Conservation (phyloP, 805 yeast genomes). For the Hanseniaspora clermontiae region DNA sequence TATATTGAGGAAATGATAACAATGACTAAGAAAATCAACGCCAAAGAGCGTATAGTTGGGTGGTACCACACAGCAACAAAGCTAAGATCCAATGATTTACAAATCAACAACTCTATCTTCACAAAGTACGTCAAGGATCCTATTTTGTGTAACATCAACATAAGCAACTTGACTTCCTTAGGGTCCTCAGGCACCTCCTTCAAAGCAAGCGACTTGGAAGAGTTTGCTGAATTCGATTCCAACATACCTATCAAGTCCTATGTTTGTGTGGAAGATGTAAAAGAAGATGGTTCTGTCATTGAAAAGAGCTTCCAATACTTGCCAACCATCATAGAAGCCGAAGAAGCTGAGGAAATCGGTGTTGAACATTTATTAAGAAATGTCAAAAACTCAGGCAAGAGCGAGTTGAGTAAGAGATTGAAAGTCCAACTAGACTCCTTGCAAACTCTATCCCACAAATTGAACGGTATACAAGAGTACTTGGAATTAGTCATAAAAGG, state of each 20-base stretch:
- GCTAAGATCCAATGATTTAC: conserved; percentile 72
- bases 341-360: conserved; percentile 98
- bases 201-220: conserved; percentile 1
- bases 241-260: conserved; percentile 96
- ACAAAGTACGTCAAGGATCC: conserved; percentile 70
- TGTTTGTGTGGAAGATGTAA: conserved; percentile 84
- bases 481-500: conserved; percentile 59
- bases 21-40: conserved; percentile 95
- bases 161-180: conserved; percentile 41
- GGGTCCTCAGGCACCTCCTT: conserved; percentile 28
- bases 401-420: conserved; percentile 71
- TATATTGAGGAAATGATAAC: conserved; percentile 92
- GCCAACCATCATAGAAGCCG: conserved; percentile 88
- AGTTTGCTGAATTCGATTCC: not conserved
- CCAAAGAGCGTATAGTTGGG: conserved; percentile 91
- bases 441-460: conserved; percentile 68
- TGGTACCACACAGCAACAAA: conserved; percentile 99
- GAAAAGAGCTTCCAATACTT: conserved; percentile 88
- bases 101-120: conserved; percentile 71
- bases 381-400: conserved; percentile 92
- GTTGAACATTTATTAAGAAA: conserved; percentile 93
- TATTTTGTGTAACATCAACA: conserved; percentile 78
- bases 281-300: conserved; percentile 87
- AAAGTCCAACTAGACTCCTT: conserved; percentile 83
- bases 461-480: conserved; percentile 65